Base-by-base conservation (phyloP, 257 asterid genomes). In the Gardenia jasminoides region DNA sequence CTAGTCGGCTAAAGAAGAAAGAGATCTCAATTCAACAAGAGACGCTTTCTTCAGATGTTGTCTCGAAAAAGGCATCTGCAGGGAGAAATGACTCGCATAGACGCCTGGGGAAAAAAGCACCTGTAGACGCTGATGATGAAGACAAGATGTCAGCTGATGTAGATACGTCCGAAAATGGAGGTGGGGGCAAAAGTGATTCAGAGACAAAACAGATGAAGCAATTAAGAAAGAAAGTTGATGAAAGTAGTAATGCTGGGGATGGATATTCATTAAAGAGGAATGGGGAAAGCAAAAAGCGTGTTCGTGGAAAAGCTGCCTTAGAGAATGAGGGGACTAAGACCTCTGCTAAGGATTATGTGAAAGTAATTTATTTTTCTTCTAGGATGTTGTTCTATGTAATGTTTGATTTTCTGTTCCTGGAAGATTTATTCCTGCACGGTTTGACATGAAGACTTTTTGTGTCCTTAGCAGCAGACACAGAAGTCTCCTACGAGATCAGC, bases 401-500 rank as follows among this genome's bases (percentile, higher is more conserved):
- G 30, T 82, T 75, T 77, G 54, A 69, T 70, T 83, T 70, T 58
- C 54, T 78, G 74, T 74, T 56, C 8, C 75, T 36, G 46, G 70
- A 39, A 72, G 72, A 61, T 75, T 74, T 78, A n/a, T 68, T 61
- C 43, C 50, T 9, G 13, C 13, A 44, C 46, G 50, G 58, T 68
- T 64, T 65, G 65, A 76, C 73, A 56, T 71, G 50, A 54, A 43
- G 76, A 58, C n/a, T 71, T 79, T 67, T 82, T 75, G 67, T 80
- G 66, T 36, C 15, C 72, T 65, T 44, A 81, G 81, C 86, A 83
- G 94, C 89, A 80, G 84, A 76, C 75, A 43, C 85, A 81, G 16
- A 90, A 86, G 82, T 85, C 93, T 76, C 89, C 86, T 56, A 71
- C 75, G 79, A 90, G 85, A 86, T 84, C 92, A 78, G 64, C 84